Evolutionary conservation across 176 grass and related monocot species (phyloP), one percentile per base, ranked within the genome.

Genomic region (Panicum miliaceum): DNA sequence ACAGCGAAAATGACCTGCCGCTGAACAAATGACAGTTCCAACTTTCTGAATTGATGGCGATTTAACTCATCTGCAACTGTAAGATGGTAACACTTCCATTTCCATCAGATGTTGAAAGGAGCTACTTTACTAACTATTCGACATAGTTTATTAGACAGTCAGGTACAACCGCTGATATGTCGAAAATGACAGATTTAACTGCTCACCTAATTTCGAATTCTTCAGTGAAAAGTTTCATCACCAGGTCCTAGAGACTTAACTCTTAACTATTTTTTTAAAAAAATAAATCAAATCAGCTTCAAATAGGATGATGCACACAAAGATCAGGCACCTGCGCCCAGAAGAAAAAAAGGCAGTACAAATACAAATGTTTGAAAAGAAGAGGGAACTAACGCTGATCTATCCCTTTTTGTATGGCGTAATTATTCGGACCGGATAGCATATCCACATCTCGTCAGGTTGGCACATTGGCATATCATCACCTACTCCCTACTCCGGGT

Each of bases 391-490:
- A 16, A 0, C 18, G 23, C 12, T 50, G 13, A 46, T 76, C 47
- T n/a, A 27, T 51, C 64, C 19, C 12, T 60, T 60, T 26, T 26
- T 60, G 42, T 19, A 8, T 23, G 19, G 19, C 18, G n/a, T 35
- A 47, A 59, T 46, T 52, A 64, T 38, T 3, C 40, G n/a, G 15
- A 32, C 41, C 7, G 7, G 60, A 76, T 68, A 41, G n/a, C 6
- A 41, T 51, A 23, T 76, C 38, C 14, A 40, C 19, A 68, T 59
- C 52, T 12, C 40, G 53, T 50, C 29, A 34, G 43, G n/a, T 20
- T 60, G 61, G 85, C 47, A 46, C 23, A 37, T 60, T 68, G 71
- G 61, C 71, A 69, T 40, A 41, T 76, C 78, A 58, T 14, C 85
- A 81, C 60, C 85, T 58, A 60, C 61, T 61, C 48, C 48, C 61